Percentiles rank a stretch among this genome's conserved stretches.
phyloP scores from a whole-genome alignment of 331 rosid species.

The Cydonia oblonga region DNA sequence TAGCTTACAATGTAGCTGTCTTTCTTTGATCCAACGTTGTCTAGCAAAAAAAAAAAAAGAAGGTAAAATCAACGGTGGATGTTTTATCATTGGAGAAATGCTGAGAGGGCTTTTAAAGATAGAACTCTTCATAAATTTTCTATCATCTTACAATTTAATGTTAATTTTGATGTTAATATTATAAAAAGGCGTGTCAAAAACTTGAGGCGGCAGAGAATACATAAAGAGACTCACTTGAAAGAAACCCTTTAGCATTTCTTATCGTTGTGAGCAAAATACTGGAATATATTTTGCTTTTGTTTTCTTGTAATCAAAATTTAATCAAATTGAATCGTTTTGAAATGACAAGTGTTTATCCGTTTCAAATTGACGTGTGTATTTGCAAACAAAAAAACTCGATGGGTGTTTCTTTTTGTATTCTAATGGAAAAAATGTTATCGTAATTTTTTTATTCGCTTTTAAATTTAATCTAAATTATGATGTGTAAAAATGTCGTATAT shows the following conservation, averaged over 20 bases:
- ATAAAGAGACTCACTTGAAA: rapidly evolving
- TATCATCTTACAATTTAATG: no score
- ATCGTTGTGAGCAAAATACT: not conserved
- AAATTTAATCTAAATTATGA: not conserved
- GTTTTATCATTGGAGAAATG: not conserved
- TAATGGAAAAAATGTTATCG: not conserved
- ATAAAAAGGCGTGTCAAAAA: no score
- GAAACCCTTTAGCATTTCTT: no score
- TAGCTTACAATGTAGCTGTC: not conserved
- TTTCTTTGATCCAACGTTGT: not conserved
- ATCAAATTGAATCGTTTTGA: not conserved
- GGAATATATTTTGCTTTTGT: not conserved
- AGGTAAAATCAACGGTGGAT: not conserved
- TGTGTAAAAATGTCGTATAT: rapidly evolving
- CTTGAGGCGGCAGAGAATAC: rapidly evolving
- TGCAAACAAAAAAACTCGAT: not conserved
- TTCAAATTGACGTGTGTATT: not conserved
- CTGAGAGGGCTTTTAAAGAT: no score
- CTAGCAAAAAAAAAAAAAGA: not conserved
- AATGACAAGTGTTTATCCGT: not conserved
- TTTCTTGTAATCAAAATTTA: not conserved
- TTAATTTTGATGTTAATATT: no score
- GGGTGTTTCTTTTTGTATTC: not conserved
- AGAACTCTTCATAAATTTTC: no score
- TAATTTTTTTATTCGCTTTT: not conserved